Evolutionary conservation across 805 yeast species (phyloP), one percentile per base, ranked within the genome.

Genomic region (Wickerhamomyces mucosus): DNA sequence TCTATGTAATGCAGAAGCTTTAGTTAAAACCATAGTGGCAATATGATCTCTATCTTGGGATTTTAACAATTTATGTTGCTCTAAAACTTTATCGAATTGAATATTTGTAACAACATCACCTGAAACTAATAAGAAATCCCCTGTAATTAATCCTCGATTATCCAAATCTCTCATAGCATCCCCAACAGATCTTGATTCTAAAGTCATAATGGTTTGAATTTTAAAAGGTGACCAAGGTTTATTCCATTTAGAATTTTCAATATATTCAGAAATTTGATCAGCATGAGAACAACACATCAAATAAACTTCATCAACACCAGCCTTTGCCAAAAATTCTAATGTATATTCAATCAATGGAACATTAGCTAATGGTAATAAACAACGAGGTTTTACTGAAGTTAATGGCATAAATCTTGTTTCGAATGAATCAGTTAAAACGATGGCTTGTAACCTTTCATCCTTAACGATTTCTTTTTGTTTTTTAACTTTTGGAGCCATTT

Each of bases 111-210:
- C 84, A 14, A 89, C 94, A 54, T 92, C 98, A 39, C 98, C 98
- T 7, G 94, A 75, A 20, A 92, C 82, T 22, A 92, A 65, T 34
- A 92, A 61, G 48, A 92, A 92, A 56, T 92, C 98, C 11, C 94
- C 88, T 1, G 82, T 75, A 31, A 92, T 83, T 35, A 89, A 61
- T 6, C 96, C 96, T 45, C 95, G 67, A 38, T 83, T 78, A 55
- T 92, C 98, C 36, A 92, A 62, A 51, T 89, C 97, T 54, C 98
- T 71, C 94, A 92, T 83, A 15, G 95, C 94, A 59, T 92, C 98
- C 43, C 98, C 98, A 9, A 89, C 94, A 18, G 94, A 82, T 55
- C 88, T 63, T 9, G 92, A 77, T 54, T 89, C 96, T 29, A 85
- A 73, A 16, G 94, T 75, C 66, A 82, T 70, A 32, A 89, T 72